Evolutionary conservation across 352 stramenopile species (phyloP).

Genomic region (Globisporangium paroecandrum): DNA sequence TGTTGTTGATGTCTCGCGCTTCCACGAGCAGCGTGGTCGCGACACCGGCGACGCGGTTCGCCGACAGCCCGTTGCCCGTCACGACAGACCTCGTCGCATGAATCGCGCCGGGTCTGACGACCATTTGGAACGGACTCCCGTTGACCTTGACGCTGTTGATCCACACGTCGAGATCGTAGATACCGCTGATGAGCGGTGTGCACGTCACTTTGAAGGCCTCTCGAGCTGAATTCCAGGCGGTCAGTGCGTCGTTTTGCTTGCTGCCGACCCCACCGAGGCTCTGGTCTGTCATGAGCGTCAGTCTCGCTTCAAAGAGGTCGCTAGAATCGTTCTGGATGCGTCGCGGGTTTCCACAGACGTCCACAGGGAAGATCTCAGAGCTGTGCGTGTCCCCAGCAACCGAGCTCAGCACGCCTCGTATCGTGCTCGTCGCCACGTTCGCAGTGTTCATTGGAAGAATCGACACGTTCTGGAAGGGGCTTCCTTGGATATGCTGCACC

Average conservation of each 20-base stretch:
- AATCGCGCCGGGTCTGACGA: conserved; percentile 38
- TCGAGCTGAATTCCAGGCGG: conserved; percentile 23
- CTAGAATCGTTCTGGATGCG: conserved; percentile 15
- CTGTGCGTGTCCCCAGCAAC: conserved; percentile 30
- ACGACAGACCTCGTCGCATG: conserved; percentile 40
- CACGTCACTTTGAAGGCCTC: conserved; percentile 27
- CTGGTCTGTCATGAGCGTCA: conserved; percentile 38
- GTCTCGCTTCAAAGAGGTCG: conserved; percentile 32
- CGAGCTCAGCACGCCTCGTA: conserved; percentile 26
- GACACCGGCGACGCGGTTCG: conserved; percentile 42
- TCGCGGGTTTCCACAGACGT: conserved; percentile 44
- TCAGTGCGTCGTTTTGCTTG: conserved; percentile 31
- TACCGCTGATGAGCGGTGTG: conserved; percentile 39
- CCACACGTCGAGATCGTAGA: conserved; percentile 49
- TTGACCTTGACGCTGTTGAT: conserved; percentile 36
- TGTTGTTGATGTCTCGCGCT: conserved; percentile 51
- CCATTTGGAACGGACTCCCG: conserved; percentile 42
- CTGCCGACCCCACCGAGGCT: conserved; percentile 50
- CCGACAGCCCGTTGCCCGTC: conserved; percentile 39
- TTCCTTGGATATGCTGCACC: conserved; percentile 43
- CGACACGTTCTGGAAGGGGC: conserved; percentile 43
- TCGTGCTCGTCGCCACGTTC: conserved; percentile 22
- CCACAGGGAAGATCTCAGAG: conserved; percentile 42
- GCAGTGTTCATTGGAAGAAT: conserved; percentile 32
- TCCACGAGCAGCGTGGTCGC: conserved; percentile 38